Percentiles rank a stretch among this genome's conserved stretches.
Conservation (phyloP, 2,329 filamentous ascomycete species). For the Aspergillus sp. region DNA sequence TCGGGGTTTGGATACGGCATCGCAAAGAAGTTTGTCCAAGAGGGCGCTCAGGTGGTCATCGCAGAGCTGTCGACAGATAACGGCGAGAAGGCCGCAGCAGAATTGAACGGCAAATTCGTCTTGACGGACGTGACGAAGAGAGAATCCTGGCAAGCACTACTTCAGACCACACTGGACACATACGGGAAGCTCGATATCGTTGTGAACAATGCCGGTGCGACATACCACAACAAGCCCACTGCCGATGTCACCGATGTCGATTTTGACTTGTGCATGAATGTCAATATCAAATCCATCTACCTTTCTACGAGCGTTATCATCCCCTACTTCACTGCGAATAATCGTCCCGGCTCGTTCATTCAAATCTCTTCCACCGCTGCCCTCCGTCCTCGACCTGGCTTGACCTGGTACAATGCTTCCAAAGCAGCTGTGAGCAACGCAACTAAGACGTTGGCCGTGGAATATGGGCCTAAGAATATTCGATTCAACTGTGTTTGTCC, state of each 20-base stretch:
- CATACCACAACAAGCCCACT: slow-evolving; percentile 32
- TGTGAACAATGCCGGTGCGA: slow-evolving; percentile 42
- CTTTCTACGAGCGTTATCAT: slow-evolving; percentile 28
- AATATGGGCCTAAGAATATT: slow-evolving; percentile 18
- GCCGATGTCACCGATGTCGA: slow-evolving; percentile 34
- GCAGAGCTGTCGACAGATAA: slow-evolving; percentile 29
- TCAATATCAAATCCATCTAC: slow-evolving; percentile 39
- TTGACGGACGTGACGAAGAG: slow-evolving; percentile 20
- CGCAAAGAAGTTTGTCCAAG: slow-evolving; percentile 28
- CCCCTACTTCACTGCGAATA: slow-evolving; percentile 29
- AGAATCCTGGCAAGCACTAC: slow-evolving; percentile 22
- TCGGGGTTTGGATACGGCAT: slow-evolving; percentile 35
- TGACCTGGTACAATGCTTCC: background rate
- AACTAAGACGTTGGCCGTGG: slow-evolving; percentile 18
- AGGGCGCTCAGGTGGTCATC: slow-evolving; percentile 33
- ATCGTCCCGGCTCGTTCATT: slow-evolving; percentile 32
- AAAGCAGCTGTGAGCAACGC: background rate
- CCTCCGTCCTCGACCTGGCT: slow-evolving; percentile 14
- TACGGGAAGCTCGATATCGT: slow-evolving; percentile 35
- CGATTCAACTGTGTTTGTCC: slow-evolving; percentile 23
- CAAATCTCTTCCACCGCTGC: slow-evolving; percentile 38
- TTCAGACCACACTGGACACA: slow-evolving; percentile 16
- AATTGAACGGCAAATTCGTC: slow-evolving; percentile 15
- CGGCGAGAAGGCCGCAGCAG: slow-evolving; percentile 18
- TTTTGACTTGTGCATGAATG: slow-evolving; percentile 34